Conservation (phyloP, 345 rosid genomes). For the Gossypioides kirkii region DNA sequence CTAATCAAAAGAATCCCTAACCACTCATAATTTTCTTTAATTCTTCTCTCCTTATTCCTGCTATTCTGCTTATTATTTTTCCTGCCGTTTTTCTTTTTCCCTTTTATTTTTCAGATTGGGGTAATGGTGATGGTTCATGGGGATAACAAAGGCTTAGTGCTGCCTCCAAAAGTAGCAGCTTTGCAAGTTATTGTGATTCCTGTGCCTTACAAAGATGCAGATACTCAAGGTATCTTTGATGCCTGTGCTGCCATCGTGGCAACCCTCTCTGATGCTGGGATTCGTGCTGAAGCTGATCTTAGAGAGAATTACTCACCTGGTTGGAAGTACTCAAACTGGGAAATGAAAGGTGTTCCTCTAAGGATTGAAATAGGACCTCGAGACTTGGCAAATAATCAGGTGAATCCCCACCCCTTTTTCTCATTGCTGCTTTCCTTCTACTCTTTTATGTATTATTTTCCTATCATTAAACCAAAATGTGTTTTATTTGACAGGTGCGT, state of each 20-base stretch:
- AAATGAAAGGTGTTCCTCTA: slow-evolving; percentile 94
- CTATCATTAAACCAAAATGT: not conserved
- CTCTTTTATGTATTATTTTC: not conserved
- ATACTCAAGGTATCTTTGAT: slow-evolving; percentile 74
- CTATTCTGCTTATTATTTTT: not conserved
- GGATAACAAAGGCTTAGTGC: slow-evolving; percentile 75
- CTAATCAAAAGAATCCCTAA: not conserved
- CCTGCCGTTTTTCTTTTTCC: not conserved
- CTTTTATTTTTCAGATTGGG: slow-evolving; percentile 54
- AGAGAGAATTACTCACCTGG: slow-evolving; percentile 95
- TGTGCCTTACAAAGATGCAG: slow-evolving; percentile 92
- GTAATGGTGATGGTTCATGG: slow-evolving; percentile 99
- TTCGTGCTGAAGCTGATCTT: slow-evolving; percentile 68
- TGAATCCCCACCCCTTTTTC: slow-evolving; percentile 16
- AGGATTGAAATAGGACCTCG: slow-evolving; percentile 97
- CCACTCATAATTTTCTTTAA: not conserved
- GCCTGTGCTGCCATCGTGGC: slow-evolving; percentile 77
- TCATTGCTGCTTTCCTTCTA: not conserved
- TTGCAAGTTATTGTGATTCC: slow-evolving; percentile 83
- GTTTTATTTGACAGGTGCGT: slow-evolving; percentile 53
- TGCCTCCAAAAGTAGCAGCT: slow-evolving; percentile 91
- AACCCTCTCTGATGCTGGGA: slow-evolving; percentile 61
- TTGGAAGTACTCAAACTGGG: slow-evolving; percentile 99
- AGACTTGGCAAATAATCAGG: slow-evolving; percentile 83
- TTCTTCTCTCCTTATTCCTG: not conserved